phyloP scores from a whole-genome alignment of 768 basidiomycete genomes.

The Cyathus striatus region DNA sequence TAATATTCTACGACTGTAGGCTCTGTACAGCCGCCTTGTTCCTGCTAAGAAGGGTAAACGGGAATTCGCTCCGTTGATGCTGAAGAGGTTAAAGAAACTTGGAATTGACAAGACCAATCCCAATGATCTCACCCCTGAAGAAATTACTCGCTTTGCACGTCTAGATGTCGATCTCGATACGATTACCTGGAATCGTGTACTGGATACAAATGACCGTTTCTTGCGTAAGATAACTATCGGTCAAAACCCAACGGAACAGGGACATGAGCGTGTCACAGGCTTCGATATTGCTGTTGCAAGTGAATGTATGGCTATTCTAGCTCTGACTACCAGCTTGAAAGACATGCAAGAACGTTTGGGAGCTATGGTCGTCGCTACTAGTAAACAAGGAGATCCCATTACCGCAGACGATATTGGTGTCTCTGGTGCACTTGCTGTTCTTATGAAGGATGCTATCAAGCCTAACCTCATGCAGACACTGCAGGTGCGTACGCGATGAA shows the following conservation, averaged over 20 bases:
- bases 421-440: slow-evolving; percentile 90
- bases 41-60: slow-evolving; percentile 92
- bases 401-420: slow-evolving; percentile 97
- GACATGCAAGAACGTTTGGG: slow-evolving; percentile 94
- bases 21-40: slow-evolving; percentile 86
- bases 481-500: slow-evolving; percentile 45
- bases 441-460: slow-evolving; percentile 99
- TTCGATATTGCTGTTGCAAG: slow-evolving; percentile 98
- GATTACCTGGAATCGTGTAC: slow-evolving; percentile 96
- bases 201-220: slow-evolving; percentile 97
- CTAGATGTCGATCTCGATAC: slow-evolving; percentile 88
- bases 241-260: slow-evolving; percentile 85
- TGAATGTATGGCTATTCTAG: slow-evolving; percentile 97
- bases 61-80: slow-evolving; percentile 93
- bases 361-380: slow-evolving; percentile 95
- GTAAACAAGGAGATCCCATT: slow-evolving; percentile 85
- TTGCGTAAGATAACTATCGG: slow-evolving; percentile 91
- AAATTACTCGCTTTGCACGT: slow-evolving; percentile 84
- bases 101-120: slow-evolving; percentile 94
- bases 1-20: too few relatives aligned
- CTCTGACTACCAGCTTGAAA: slow-evolving; percentile 77
- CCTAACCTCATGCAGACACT: slow-evolving; percentile 99
- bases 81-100: slow-evolving; percentile 91
- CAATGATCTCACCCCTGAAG: slow-evolving; percentile 87
- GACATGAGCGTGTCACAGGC: slow-evolving; percentile 82